Evolutionary conservation across 129 eudicot genomes (phyloP), one percentile per base, ranked within the genome.

Genomic region (Lactuca sativa): DNA sequence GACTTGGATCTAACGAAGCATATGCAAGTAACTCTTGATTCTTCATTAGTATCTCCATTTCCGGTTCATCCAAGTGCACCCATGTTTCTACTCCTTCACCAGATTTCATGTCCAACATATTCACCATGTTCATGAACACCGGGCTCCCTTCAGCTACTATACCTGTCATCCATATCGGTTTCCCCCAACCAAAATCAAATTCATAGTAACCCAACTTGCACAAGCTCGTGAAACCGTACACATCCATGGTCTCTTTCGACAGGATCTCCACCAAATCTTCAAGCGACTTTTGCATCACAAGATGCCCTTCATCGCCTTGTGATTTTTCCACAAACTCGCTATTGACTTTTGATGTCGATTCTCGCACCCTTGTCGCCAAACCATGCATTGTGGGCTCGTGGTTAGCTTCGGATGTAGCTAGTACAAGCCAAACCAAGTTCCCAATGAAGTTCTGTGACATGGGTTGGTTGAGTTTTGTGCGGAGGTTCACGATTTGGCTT

Each of bases 161-260:
- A 44, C 82, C 37, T n/a, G 21, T 74, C 4, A 86, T 77, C 91
- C 91, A 82, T 7, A 71, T 41, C 12, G 91, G 85, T 43, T 63
- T 80, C 9, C 88, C 91, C 85, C 85, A 86, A 49, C 88, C 91
- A 71, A 86, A 86, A 77, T 86, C 82, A 13, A 66, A 61, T 12
- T 80, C 85, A 14, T 86, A 82, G 60, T 66, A 77, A 0, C 80
- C 87, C 36, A 82, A 53, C 21, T 71, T 83, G 18, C 91, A 82
- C 85, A 85, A 80, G 56, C 91, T 86, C 0, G 79, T 76, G 38
- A 83, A 82, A 14, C 69, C 69, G 49, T 32, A 74, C 17, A 40
- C 25, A 64, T 82, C 70, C 14, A 57, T 81, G 14, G 53, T 67
- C n/a, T 70, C 85, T 62, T 61, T 44, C 6, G 71, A 54, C 4